Evolutionary conservation across 257 asterid genomes (phyloP).

Genomic region (Przewalskia tangutica): DNA sequence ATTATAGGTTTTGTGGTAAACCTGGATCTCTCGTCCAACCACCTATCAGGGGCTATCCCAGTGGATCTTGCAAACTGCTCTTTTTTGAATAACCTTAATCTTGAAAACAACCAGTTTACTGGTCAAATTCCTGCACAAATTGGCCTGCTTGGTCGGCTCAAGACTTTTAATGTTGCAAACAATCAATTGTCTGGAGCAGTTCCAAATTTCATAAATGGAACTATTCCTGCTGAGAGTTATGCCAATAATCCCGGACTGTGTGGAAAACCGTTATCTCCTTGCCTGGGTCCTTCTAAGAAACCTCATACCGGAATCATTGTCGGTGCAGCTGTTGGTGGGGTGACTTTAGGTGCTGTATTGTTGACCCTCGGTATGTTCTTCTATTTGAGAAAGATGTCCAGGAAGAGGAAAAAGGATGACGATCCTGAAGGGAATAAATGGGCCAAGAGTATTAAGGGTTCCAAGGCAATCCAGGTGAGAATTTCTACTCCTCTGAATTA

Average conservation of each 20-base stretch:
- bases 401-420: conserved; percentile 28
- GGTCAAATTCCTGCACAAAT: conserved; percentile 29
- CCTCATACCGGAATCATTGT: conserved; percentile 11
- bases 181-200: conserved; percentile 25
- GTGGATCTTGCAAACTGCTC: conserved; percentile 40
- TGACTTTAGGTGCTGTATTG: conserved; percentile 22
- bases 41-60: conserved; percentile 58
- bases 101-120: conserved; percentile 40
- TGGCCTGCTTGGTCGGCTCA: conserved; percentile 24
- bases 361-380: conserved; percentile 16
- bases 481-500: background rate
- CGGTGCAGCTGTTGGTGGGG: conserved; percentile 38
- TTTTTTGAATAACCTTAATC: conserved; percentile 41
- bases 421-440: conserved; percentile 46
- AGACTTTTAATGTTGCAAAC: conserved; percentile 22
- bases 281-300: conserved; percentile 22
- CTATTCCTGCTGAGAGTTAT: conserved; percentile 20
- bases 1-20: conserved; percentile 19
- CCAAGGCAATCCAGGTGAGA: conserved; percentile 35
- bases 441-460: conserved; percentile 43
- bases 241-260: conserved; percentile 53
- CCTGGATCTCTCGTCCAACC: conserved; percentile 79
- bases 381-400: conserved; percentile 18
- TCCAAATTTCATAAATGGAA: conserved; percentile 13
- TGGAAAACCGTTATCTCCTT: conserved; percentile 33